phyloP scores from a whole-genome alignment of 768 basidiomycete genomes.

The Daedaleopsis nitida region DNA sequence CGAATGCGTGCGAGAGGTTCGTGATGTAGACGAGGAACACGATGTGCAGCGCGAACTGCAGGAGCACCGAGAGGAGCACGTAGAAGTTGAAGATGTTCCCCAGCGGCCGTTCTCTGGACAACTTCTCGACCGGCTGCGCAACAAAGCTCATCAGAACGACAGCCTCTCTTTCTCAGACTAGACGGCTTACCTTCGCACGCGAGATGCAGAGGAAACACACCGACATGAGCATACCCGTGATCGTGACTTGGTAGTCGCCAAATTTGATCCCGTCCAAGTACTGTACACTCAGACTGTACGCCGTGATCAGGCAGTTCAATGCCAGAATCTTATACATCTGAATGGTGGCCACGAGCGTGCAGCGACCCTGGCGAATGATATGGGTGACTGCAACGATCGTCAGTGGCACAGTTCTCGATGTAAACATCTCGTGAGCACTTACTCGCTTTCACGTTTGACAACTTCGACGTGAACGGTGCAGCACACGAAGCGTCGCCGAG shows the following conservation, averaged over 20 bases:
- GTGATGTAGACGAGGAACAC: conserved; percentile 92
- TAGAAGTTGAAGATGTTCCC: conserved; percentile 98
- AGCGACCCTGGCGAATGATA: conserved; percentile 97
- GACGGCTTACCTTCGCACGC: conserved; percentile 77
- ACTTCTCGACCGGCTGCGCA: conserved; percentile 88
- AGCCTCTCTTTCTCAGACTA: background rate
- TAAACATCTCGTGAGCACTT: conserved; percentile 35
- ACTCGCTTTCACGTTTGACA: conserved; percentile 98
- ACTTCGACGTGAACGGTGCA: conserved; percentile 97
- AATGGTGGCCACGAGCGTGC: conserved; percentile 96
- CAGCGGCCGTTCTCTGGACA: conserved; percentile 90
- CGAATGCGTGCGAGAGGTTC: conserved; percentile 71
- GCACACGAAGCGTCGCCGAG: conserved; percentile 99
- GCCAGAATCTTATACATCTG: conserved; percentile 99
- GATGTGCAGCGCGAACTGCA: conserved; percentile 96
- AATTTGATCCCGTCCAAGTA: conserved; percentile 99
- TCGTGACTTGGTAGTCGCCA: conserved; percentile 97
- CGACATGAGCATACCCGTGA: conserved; percentile 96
- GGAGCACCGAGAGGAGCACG: conserved; percentile 85
- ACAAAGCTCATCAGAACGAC: background rate
- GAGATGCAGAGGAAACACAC: conserved; percentile 99
- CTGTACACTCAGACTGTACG: conserved; percentile 97
- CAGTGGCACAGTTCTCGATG: background rate
- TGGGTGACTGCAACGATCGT: conserved; percentile 71
- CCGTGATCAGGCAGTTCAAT: conserved; percentile 95